A percentile compares a stretch with the other conserved stretches of the same genome.
Conservation (phyloP, 345 rosid genomes). For the Euphorbia peplus region DNA sequence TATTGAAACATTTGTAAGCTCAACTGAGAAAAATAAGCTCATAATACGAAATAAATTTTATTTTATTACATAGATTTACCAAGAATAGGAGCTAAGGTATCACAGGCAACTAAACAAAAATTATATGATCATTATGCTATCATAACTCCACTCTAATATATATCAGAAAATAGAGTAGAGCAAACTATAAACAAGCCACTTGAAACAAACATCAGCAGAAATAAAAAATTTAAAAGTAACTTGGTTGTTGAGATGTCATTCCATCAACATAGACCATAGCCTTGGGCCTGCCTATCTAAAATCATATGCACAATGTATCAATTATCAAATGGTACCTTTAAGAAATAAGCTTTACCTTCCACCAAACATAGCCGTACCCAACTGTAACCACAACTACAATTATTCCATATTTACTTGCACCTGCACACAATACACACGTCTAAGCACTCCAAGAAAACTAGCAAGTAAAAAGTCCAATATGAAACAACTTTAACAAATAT, state of each 20-base stretch:
- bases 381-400: slow-evolving; percentile 47
- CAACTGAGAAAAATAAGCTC: not conserved
- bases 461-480: slow-evolving; percentile 11
- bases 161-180: not conserved
- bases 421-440: slow-evolving; percentile 31
- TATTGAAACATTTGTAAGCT: not conserved
- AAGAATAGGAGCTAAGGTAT: not conserved
- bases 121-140: not conserved
- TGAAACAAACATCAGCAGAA: not conserved
- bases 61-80: not conserved
- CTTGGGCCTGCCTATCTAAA: not conserved
- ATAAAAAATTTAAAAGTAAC: not conserved
- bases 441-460: not conserved
- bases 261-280: not conserved
- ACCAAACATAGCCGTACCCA: slow-evolving; percentile 78
- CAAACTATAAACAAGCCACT: not conserved
- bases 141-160: not conserved
- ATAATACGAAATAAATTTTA: not conserved
- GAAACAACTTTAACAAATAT: not conserved
- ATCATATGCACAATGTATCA: no score
- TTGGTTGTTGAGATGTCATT: not conserved
- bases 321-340: not conserved
- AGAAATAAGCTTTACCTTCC: slow-evolving; percentile 54
- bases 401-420: slow-evolving; percentile 47
- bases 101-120: not conserved